A percentile compares a stretch with the other conserved stretches of the same genome.
phyloP scores from a whole-genome alignment of 768 basidiomycete species.

The Psilocybe sp. region DNA sequence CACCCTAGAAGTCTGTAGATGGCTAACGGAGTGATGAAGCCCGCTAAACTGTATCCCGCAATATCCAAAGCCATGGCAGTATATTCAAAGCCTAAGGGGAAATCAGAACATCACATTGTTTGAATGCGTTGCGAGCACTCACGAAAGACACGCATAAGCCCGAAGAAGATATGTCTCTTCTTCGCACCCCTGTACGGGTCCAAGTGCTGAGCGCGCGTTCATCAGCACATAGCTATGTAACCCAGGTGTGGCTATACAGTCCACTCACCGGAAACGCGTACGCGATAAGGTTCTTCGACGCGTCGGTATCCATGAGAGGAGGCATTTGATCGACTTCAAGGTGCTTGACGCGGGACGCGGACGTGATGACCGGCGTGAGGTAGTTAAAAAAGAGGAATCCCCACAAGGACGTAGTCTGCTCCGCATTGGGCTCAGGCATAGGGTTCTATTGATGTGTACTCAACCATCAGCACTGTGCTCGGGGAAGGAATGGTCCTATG shows the following conservation, averaged over 20 bases:
- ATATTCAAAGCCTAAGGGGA: slow-evolving; percentile 23
- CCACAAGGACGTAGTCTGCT: slow-evolving; percentile 46
- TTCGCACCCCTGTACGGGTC: slow-evolving; percentile 39
- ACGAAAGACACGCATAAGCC: slow-evolving; percentile 38
- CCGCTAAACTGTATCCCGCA: slow-evolving; percentile 19
- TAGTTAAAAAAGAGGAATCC: slow-evolving; percentile 45
- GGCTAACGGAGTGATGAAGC: slow-evolving; percentile 37
- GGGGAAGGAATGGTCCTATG: background rate
- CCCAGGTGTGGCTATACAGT: slow-evolving; percentile 2
- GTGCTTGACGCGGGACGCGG: slow-evolving; percentile 34
- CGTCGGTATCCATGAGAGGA: no score
- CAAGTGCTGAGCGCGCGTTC: slow-evolving; percentile 24
- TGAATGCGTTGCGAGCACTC: background rate
- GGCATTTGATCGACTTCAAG: slow-evolving; percentile 18
- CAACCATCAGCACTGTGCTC: background rate
- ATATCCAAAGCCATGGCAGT: slow-evolving; percentile 25
- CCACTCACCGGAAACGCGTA: slow-evolving; percentile 13
- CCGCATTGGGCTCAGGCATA: slow-evolving; percentile 29
- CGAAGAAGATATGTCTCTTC: slow-evolving; percentile 41
- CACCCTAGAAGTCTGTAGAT: slow-evolving; percentile 41
- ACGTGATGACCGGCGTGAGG: slow-evolving; percentile 46
- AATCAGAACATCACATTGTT: background rate
- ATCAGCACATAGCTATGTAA: slow-evolving; percentile 20
- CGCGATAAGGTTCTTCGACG: slow-evolving; percentile 12
- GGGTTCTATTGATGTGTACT: slow-evolving; percentile 20